Evolutionary conservation across 495 filamentous ascomycete genomes (phyloP), one percentile per base, ranked within the genome.

Genomic region (Talaromyces thailandensis): DNA sequence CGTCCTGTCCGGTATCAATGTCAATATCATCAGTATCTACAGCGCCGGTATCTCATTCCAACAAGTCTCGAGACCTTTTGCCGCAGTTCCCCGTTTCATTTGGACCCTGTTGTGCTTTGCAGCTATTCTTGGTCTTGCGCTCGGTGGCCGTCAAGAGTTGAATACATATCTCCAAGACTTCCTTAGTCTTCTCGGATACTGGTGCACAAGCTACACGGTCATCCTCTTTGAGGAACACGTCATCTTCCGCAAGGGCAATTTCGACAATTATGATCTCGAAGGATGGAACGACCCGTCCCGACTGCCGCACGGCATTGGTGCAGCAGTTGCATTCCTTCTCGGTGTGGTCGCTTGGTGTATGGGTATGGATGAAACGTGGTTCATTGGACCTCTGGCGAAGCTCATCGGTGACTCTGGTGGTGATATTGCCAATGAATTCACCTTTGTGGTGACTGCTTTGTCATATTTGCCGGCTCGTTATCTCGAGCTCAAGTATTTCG

Each of bases 161-260:
- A 65, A 70, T 8, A 68, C 65, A n/a, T 71, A 75, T 18, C 66
- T 81, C 3, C 72, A 81, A 65, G 77, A 84, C 62, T 85, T 86
- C 69, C 75, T 87, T 24, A 76, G 78, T 9, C 67, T 86, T 35
- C 72, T 87, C 21, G 82, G 84, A 6, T 87, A 86, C 70, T 85
- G 83, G 80, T 79, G 76, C 58, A 82, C 83, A 12, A 76, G 76
- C 2, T 85, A 82, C 68, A 80, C 82, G 35, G 73, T 81, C 60
- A 84, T 87, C 63, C 63, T 88, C 3, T 77, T 85, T 63, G 69
- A 72, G 11, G 86, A 89, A 63, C 83, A 89, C 68, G 82, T 82
- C 63, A 58, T 79, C 48, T 87, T 88, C 74, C 79, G 85, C 16
- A 75, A 75, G 24, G 73, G 73, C 52, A 76, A 70, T 45, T 68